These are phyloP conservation scores for Naganishia sp. DNA, from an alignment of 1,284 basidiomycete genomes.

Conservation along the genomic window DNA sequence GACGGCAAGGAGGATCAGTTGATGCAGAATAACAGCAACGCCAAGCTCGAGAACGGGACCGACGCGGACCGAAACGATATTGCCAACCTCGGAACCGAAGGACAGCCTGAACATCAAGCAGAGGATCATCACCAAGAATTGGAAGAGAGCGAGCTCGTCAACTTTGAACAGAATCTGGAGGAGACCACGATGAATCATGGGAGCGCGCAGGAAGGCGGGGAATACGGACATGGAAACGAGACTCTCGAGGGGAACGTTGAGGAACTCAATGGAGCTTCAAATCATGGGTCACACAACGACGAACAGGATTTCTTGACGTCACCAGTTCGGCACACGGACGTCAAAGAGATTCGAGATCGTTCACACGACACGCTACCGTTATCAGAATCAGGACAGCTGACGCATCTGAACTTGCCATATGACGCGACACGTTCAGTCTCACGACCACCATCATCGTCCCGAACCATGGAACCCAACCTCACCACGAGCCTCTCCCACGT, in stretches of 20 bases:
- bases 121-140: neutral
- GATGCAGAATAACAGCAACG: conserved; percentile 3
- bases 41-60: conserved; percentile 3
- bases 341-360: neutral
- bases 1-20: neutral
- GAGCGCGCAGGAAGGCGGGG: neutral
- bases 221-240: neutral
- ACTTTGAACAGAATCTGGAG: conserved; percentile 1
- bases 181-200: conserved; percentile 8
- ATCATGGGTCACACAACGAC: neutral
- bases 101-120: neutral
- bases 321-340: neutral
- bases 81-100: conserved; percentile 1
- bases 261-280: neutral
- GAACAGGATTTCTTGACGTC: neutral
- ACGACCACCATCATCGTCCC: neutral
- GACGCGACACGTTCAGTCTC: neutral
- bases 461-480: neutral
- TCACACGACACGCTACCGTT: neutral
- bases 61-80: neutral
- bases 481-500: neutral
- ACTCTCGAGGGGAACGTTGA: neutral
- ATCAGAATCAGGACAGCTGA: neutral
- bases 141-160: conserved; percentile 5
- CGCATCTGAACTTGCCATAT: neutral